phyloP scores from a whole-genome alignment of 768 basidiomycete genomes.

The Sistotremastrum niveocremeum region DNA sequence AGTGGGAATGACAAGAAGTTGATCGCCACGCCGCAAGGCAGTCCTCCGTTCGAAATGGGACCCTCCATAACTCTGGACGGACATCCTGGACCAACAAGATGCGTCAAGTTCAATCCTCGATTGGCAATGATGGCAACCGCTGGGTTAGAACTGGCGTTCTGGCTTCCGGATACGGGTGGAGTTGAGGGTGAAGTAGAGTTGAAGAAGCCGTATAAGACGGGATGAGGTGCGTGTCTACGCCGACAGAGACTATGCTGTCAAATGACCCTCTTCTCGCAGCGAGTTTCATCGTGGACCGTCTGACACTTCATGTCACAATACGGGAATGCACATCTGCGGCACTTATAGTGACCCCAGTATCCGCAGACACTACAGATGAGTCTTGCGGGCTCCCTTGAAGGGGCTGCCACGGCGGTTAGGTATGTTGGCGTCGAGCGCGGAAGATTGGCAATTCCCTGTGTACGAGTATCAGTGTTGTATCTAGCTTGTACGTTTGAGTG shows the following conservation, averaged over 20 bases:
- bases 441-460: slow-evolving; percentile 44
- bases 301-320: slow-evolving; percentile 69
- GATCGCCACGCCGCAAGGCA: slow-evolving; percentile 7
- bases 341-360: slow-evolving; percentile 70
- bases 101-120: slow-evolving; percentile 83
- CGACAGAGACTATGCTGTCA: slow-evolving; percentile 15
- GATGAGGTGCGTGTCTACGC: background rate
- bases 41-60: slow-evolving; percentile 35
- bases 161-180: slow-evolving; percentile 52
- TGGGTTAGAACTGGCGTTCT: slow-evolving; percentile 65
- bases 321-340: slow-evolving; percentile 60
- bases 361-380: slow-evolving; percentile 78
- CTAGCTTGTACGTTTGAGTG: background rate
- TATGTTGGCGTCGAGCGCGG: slow-evolving; percentile 49
- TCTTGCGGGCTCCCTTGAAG: slow-evolving; percentile 50
- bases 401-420: slow-evolving; percentile 50
- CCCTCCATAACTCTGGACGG: slow-evolving; percentile 51
- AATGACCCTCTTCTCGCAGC: slow-evolving; percentile 62
- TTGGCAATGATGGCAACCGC: slow-evolving; percentile 79
- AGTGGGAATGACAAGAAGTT: slow-evolving; percentile 1
- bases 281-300: slow-evolving; percentile 60
- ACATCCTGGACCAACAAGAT: slow-evolving; percentile 72
- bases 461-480: background rate
- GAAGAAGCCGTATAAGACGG: slow-evolving; percentile 48
- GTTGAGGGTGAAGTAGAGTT: slow-evolving; percentile 62